Evolutionary conservation across 1,139 yeast species (phyloP).

Genomic region (Kodamaea suecica): DNA sequence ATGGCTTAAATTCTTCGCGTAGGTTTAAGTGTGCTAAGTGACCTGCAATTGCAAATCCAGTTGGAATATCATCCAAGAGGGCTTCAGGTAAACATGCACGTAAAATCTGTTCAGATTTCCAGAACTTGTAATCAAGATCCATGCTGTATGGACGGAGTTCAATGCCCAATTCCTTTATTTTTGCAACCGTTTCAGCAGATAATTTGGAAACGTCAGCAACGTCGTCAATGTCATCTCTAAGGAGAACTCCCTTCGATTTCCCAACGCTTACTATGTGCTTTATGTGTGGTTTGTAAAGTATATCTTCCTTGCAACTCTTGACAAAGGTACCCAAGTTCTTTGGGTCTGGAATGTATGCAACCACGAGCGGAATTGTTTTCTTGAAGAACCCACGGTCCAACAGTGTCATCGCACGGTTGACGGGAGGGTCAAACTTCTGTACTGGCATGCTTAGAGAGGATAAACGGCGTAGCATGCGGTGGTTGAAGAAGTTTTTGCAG

Average conservation of each 20-base stretch:
- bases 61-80: constrained; percentile 69
- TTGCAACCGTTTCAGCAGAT: constrained; percentile 39
- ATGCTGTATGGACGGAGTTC: constrained; percentile 53
- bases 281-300: constrained; percentile 60
- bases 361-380: constrained; percentile 55
- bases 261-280: constrained; percentile 60
- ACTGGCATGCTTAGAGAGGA: neutral
- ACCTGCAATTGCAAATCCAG: constrained; percentile 92
- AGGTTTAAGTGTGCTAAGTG: constrained; percentile 93
- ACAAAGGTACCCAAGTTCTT: constrained; percentile 54
- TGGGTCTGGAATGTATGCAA: constrained; percentile 69
- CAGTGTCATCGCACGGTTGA: constrained; percentile 58
- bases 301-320: constrained; percentile 51
- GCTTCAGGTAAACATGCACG: constrained; percentile 73
- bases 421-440: constrained; percentile 55
- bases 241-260: constrained; percentile 57
- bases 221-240: constrained; percentile 50
- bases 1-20: constrained; percentile 82
- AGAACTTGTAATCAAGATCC: constrained; percentile 65
- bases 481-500: neutral
- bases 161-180: constrained; percentile 47
- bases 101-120: constrained; percentile 87
- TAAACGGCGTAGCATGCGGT: neutral
- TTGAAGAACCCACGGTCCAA: constrained; percentile 66
- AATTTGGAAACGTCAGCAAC: constrained; percentile 41